Evolutionary conservation across 768 basidiomycete genomes (phyloP), one percentile per base, ranked within the genome.

Genomic region (Saitozyma podzolica): DNA sequence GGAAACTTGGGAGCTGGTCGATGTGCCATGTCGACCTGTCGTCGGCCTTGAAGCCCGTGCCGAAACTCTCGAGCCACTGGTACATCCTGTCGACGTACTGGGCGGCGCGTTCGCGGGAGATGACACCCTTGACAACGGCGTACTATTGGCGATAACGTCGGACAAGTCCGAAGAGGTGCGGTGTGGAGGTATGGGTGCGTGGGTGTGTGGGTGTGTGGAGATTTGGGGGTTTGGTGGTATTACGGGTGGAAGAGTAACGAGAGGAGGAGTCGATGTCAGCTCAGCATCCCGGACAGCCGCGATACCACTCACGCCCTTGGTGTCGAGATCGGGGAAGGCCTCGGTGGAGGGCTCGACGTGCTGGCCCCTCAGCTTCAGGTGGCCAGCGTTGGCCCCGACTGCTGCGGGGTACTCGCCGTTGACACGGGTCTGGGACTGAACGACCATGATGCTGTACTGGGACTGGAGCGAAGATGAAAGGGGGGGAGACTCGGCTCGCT

Each of bases 1-100:
- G 37, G 47, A 65, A 58, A 6, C 54, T 40, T 0, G 76, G 72
- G 1, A 77, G 60, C 50, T 65, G 63, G 16, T 72, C 65, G 16
- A 62, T 59, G 16, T 62, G 56, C 67, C 69, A 72, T 0, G 77
- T 78, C 3, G 63, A 59, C 10, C 57, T 61, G 54, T 77, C 73
- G 48, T 76, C 64, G 17, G 64, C 59, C 62, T 78, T 73, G 71
- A 73, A 78, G 16, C 76, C 76, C 13, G 66, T 53, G 1, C 58
- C 59, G 50, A 75, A 77, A 29, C 52, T 42, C 56, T 78, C 77
- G 57, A 77, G 61, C 75, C 75, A 78, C 9, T 63, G 53, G 42
- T 72, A 66, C 11, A 65, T 55, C 19, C 63, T 57, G 8, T 72
- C 56, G 16, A 56, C 63, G 50, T 76, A 76, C 37, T 56, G 42